Base-by-base conservation (phyloP, 495 filamentous ascomycete species). In the Penicillium goetzii region DNA sequence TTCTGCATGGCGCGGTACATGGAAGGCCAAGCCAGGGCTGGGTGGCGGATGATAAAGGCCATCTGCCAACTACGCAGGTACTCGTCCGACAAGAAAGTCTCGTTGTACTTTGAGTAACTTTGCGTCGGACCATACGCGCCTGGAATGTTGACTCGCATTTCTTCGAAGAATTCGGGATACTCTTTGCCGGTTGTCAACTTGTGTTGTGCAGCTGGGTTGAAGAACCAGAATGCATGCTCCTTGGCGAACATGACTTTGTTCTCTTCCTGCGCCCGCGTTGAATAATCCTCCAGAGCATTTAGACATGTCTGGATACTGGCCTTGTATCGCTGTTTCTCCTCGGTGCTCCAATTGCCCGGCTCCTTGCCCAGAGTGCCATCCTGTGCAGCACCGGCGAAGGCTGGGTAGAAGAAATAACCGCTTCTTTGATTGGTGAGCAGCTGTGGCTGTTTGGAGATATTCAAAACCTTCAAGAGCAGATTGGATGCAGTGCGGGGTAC, bases 21-120 rank as follows among this genome's bases (percentile, higher is more conserved):
- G 1, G 75, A 79, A 14, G 80, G 75, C 28, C 77, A 72, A 36
- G 74, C 69, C 36, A 80, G 61, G 17, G 75, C 74, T 6, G 80
- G 80, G 56, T 82, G 77, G 10, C 80, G 75, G 49, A 82, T 77
- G 33, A 81, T 64, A 59, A 82, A 80, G 4, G 74, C 74, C 33
- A 76, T 63, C 17, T 65, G 61, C 67, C 73, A 79, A 4, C 63
- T 69, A 3, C 62, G 65, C 30, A 82, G 68, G 56, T 77, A 73
- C 47, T 72, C 73, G 61, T 80, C 77, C 0, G 80, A 68, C 0
- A 82, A 56, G 32, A 76, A 36, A 4, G 74, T 82, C 40, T 74
- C 50, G 61, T 82, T 80, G 14, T 53, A 49, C 2, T 69, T 47
- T 23, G 75, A 77, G 53, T 65, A 72, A 6, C 57, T 72, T 17